Percentiles rank a stretch among this genome's conserved stretches.
Conservation (phyloP, 2,329 filamentous ascomycete species). For the Pezicula radicicola region DNA sequence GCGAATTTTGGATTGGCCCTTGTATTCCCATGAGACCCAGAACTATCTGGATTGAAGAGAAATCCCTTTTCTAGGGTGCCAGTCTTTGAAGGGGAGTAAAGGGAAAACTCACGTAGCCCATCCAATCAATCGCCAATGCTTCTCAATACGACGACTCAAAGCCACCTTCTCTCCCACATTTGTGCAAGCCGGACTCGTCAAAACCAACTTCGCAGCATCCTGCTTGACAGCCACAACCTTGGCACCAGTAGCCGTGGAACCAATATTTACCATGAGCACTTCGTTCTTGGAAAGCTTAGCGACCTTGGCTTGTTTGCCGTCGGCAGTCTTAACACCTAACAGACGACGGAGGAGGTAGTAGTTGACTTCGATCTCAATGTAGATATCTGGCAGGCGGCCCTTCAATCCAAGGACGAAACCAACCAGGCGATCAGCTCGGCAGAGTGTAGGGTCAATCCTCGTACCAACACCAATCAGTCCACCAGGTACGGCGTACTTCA, state of each 20-base stretch:
- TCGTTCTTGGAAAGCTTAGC: conserved; percentile 98
- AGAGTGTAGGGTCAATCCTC: conserved; percentile 93
- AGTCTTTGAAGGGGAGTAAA: not conserved
- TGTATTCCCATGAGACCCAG: no score
- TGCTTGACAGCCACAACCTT: conserved; percentile 97
- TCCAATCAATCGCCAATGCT: conserved; percentile 95
- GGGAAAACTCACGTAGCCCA: conserved; percentile 68
- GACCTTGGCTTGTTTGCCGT: conserved; percentile 99
- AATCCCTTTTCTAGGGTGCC: not conserved
- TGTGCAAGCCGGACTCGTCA: conserved; percentile 93
- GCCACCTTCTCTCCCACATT: conserved; percentile 98
- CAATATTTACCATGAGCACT: conserved; percentile 99
- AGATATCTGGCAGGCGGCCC: conserved; percentile 91
- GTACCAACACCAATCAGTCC: conserved; percentile 98
- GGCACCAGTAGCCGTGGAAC: conserved; percentile 92
- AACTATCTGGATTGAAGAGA: no score
- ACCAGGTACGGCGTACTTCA: conserved; percentile 97
- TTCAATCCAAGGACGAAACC: conserved; percentile 96
- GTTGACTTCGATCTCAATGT: conserved; percentile 98
- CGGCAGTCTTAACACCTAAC: conserved; percentile 94
- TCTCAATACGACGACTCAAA: conserved; percentile 93
- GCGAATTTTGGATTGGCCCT: no score
- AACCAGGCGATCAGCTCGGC: conserved; percentile 97
- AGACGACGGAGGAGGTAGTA: conserved; percentile 96
- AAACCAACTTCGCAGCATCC: conserved; percentile 90